Conservation (phyloP, 371 early-diverging fungal genomes). For the Mucor plumbeus region DNA sequence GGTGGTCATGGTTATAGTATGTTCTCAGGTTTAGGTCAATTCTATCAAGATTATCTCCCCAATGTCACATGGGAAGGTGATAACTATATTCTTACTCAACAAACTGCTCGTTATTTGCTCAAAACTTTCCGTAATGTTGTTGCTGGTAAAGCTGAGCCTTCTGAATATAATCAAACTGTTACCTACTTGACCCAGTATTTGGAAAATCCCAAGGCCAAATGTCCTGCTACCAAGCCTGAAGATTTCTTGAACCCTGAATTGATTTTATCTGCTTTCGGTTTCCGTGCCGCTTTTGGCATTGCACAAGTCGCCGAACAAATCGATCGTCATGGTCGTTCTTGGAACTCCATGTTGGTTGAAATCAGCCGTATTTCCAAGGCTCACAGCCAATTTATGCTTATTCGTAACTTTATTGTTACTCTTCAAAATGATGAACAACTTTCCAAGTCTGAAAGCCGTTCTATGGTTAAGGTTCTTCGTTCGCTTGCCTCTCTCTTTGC, state of each 20-base stretch:
- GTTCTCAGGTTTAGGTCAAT: slow-evolving; percentile 78
- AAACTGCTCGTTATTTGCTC: slow-evolving; percentile 72
- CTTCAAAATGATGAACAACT: slow-evolving; percentile 45
- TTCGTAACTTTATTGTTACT: slow-evolving; percentile 60
- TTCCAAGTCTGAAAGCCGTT: slow-evolving; percentile 33
- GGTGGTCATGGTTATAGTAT: slow-evolving; percentile 87
- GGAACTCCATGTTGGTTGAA: slow-evolving; percentile 74
- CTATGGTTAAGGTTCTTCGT: slow-evolving; percentile 44
- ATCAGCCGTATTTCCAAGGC: slow-evolving; percentile 67
- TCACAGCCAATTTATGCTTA: slow-evolving; percentile 68
- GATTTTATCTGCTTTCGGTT: slow-evolving; percentile 69
- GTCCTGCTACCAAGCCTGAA: slow-evolving; percentile 44
- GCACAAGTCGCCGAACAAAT: slow-evolving; percentile 59
- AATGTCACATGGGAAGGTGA: slow-evolving; percentile 80
- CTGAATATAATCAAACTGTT: slow-evolving; percentile 57
- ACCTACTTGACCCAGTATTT: slow-evolving; percentile 59
- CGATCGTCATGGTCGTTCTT: slow-evolving; percentile 57
- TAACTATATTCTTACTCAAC: slow-evolving; percentile 77
- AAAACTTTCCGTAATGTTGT: slow-evolving; percentile 59
- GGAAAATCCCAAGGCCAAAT: slow-evolving; percentile 58
- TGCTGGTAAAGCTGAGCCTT: slow-evolving; percentile 56
- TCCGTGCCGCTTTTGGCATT: slow-evolving; percentile 67
- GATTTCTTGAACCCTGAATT: slow-evolving; percentile 67
- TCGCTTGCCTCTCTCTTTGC: slow-evolving; percentile 57
- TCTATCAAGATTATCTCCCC: slow-evolving; percentile 66